Percentiles rank a stretch among this genome's conserved stretches.
Evolutionary conservation across 371 early-diverging fungal species (phyloP).

Genomic region (Mucor velutinosus): DNA sequence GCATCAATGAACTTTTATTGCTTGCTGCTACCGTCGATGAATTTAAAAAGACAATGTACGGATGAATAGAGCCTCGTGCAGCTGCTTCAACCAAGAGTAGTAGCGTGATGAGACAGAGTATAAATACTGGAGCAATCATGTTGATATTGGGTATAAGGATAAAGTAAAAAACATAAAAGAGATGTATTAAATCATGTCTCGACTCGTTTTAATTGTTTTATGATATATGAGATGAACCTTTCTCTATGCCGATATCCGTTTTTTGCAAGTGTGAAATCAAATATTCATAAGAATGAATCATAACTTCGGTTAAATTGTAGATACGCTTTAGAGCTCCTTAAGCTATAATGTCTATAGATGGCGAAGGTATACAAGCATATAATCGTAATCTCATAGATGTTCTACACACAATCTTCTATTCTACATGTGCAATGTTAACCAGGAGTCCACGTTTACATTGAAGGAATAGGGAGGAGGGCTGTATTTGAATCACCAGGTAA

Average conservation of each 20-base stretch:
- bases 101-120: background rate
- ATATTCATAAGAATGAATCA: background rate
- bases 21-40: background rate
- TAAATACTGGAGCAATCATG: background rate
- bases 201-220: background rate
- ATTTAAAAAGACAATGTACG: background rate
- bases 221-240: background rate
- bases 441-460: background rate
- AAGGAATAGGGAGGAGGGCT: background rate
- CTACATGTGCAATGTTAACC: background rate
- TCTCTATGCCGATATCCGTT: background rate
- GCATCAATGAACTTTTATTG: background rate
- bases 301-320: background rate
- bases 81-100: background rate
- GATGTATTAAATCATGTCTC: background rate
- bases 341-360: background rate
- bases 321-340: background rate
- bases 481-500: background rate
- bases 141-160: background rate
- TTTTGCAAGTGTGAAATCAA: background rate
- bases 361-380: background rate
- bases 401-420: background rate
- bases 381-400: background rate
- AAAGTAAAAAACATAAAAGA: background rate
- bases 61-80: background rate